Percentiles rank a stretch among this genome's conserved stretches.
phyloP scores from a whole-genome alignment of 192 early-diverging fungal species.

The Gorgonomyces haynaldii region DNA sequence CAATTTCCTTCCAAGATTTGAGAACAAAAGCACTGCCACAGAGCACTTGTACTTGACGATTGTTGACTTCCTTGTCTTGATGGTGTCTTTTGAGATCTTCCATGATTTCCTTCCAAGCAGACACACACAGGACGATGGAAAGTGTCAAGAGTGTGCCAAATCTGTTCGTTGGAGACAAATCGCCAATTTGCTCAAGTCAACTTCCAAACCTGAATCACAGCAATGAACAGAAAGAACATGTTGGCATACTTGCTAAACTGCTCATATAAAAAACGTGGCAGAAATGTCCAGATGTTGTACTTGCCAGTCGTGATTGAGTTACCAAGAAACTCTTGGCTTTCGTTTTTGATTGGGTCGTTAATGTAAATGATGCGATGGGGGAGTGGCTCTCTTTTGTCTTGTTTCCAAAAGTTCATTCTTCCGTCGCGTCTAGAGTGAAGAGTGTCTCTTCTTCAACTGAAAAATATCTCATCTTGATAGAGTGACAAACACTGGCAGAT shows the following conservation, averaged over 20 bases:
- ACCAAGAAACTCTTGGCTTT: constrained; percentile 68
- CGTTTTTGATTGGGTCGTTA: constrained; percentile 72
- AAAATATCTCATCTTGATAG: too few relatives aligned
- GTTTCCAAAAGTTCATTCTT: too few relatives aligned
- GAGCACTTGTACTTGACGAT: constrained; percentile 28
- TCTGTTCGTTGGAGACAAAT: constrained; percentile 85
- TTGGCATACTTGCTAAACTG: constrained; percentile 99
- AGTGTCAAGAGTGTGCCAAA: constrained; percentile 80
- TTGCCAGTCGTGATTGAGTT: constrained; percentile 93
- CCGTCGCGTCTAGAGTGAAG: too few relatives aligned
- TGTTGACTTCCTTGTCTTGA: constrained; percentile 37
- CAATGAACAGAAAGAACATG: constrained; percentile 96
- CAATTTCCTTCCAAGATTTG: constrained; percentile 68
- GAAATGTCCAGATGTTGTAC: constrained; percentile 81
- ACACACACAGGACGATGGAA: constrained; percentile 75
- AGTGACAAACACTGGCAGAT: too few relatives aligned
- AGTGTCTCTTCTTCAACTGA: too few relatives aligned
- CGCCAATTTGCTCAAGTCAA: constrained; percentile 70
- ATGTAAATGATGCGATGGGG: constrained; percentile 81
- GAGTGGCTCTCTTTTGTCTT: too few relatives aligned
- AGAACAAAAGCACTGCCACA: constrained; percentile 51
- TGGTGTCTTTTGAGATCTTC: constrained; percentile 59
- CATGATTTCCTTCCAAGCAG: constrained; percentile 85
- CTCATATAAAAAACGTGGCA: constrained; percentile 91
- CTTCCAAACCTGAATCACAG: constrained; percentile 68